Percentiles rank a stretch among this genome's conserved stretches.
Conservation (phyloP, 2,329 filamentous ascomycete species). For the Grosmannia huntii region DNA sequence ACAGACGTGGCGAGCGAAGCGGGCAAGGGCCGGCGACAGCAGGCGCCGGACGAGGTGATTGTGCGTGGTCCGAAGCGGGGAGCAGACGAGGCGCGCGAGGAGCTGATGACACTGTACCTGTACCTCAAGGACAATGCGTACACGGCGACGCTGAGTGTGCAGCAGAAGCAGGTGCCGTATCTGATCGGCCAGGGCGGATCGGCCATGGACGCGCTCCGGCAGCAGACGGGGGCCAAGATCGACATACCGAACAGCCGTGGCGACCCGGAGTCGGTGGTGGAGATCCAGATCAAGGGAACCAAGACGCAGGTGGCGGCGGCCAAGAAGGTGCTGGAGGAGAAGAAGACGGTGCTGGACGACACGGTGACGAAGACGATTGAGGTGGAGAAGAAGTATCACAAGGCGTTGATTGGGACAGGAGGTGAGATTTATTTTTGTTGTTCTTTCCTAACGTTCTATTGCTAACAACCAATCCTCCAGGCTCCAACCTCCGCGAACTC, state of each 20-base stretch:
- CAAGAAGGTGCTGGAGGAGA: slow-evolving; percentile 80
- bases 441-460: not conserved
- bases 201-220: slow-evolving; percentile 80
- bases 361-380: slow-evolving; percentile 76
- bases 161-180: slow-evolving; percentile 85
- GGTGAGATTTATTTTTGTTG: slow-evolving; percentile 43
- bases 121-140: slow-evolving; percentile 83
- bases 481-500: slow-evolving; percentile 74
- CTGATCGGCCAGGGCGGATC: slow-evolving; percentile 84
- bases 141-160: slow-evolving; percentile 67
- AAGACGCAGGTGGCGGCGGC: slow-evolving; percentile 84
- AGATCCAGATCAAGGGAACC: slow-evolving; percentile 86
- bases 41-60: slow-evolving; percentile 77
- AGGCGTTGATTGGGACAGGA: slow-evolving; percentile 73
- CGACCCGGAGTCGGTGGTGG: slow-evolving; percentile 55
- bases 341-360: slow-evolving; percentile 76
- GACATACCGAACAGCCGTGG: slow-evolving; percentile 79
- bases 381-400: slow-evolving; percentile 90
- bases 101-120: slow-evolving; percentile 77
- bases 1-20: slow-evolving; percentile 57
- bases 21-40: slow-evolving; percentile 53
- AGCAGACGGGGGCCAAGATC: slow-evolving; percentile 74
- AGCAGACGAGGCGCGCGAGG: slow-evolving; percentile 81
- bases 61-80: slow-evolving; percentile 87
- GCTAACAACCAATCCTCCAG: slow-evolving; percentile 33